Evolutionary conservation across 2,329 filamentous ascomycete species (phyloP), one percentile per base, ranked within the genome.

Genomic region (Pseudogymnoascus sp.): DNA sequence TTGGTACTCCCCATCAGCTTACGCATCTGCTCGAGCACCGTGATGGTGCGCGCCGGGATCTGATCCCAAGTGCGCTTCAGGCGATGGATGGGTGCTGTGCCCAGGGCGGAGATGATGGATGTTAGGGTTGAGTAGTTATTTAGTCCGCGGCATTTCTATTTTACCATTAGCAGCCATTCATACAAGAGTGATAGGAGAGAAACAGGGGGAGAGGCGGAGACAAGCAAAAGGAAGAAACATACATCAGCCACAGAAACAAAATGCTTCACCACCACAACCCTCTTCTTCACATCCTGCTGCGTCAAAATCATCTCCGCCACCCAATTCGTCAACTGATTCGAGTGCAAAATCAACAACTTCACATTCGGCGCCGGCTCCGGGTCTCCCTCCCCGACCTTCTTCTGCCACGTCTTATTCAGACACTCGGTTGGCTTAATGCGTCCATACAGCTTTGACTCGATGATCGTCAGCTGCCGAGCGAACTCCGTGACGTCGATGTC

Each of bases 321-420:
- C 95, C 95, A 99, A 74, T 97, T 99, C 5, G 95, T 99, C 81
- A 99, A 87, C 75, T 97, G 93, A 72, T 99, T 99, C 0, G 95
- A 97, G 77, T 99, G 95, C 61, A 97, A 81, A 77, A 99, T 99
- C 66, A 99, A 82, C 8, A 92, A 90, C 77, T 97, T 97, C 69
- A 99, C 91, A 70, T 99, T 97, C 0, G 91, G 86, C 8, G 95
- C 93, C 36, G 93, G 90, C 71, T 96, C 92, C 5, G 88, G 84
- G 66, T 93, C 89, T 65, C 88, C 88, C 36, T 93, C 89, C 7
- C 79, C 84, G 64, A 96, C 82, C 79, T 97, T 97, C 83, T 96
- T 97, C 77, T 96, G 92, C 95, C 95, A 99, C 4, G 93, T 97
- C 81, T 99, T 99, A 78, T 96, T 97, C 65, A 99, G 79, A 74